Conservation (phyloP, 371 early-diverging fungal species). For the Dinochytrium kinnereticum region DNA sequence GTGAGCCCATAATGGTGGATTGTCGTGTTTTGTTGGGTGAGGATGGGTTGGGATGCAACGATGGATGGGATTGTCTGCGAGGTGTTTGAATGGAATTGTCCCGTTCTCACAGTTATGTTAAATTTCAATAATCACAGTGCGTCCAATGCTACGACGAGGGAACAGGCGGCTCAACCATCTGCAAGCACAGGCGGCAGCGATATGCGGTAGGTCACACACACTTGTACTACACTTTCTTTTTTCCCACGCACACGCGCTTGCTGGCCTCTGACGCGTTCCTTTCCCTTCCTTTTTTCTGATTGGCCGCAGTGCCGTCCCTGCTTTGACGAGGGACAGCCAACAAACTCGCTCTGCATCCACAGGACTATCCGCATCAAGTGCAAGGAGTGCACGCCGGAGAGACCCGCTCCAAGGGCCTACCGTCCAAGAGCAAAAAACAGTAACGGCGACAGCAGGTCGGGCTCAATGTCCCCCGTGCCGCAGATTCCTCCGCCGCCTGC, state of each 20-base stretch:
- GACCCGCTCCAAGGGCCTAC: constrained; percentile 18
- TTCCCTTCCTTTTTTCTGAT: background rate
- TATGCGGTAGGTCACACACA: constrained; percentile 4
- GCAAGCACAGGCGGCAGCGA: constrained; percentile 20
- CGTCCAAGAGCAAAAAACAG: constrained; percentile 19
- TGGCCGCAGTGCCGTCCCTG: constrained; percentile 13
- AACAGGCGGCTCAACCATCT: constrained; percentile 23
- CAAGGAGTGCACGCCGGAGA: constrained; percentile 32
- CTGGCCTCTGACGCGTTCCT: too few relatives aligned
- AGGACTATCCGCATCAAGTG: constrained; percentile 30
- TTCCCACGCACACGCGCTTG: background rate
- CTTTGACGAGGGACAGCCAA: constrained; percentile 34
- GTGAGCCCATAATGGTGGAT: too few relatives aligned
- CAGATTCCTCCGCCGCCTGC: background rate
- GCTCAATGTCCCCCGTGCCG: background rate
- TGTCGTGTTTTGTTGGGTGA: too few relatives aligned
- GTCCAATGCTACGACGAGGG: constrained; percentile 27
- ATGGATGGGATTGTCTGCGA: too few relatives aligned
- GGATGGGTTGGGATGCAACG: too few relatives aligned
- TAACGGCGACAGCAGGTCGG: background rate
- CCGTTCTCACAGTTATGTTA: too few relatives aligned
- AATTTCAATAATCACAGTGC: too few relatives aligned
- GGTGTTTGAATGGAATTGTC: too few relatives aligned
- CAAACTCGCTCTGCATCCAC: constrained; percentile 38
- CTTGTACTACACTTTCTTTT: background rate